These are phyloP conservation scores for Vicia faba DNA, from an alignment of 306 rosid species.

Conservation along the genomic window DNA sequence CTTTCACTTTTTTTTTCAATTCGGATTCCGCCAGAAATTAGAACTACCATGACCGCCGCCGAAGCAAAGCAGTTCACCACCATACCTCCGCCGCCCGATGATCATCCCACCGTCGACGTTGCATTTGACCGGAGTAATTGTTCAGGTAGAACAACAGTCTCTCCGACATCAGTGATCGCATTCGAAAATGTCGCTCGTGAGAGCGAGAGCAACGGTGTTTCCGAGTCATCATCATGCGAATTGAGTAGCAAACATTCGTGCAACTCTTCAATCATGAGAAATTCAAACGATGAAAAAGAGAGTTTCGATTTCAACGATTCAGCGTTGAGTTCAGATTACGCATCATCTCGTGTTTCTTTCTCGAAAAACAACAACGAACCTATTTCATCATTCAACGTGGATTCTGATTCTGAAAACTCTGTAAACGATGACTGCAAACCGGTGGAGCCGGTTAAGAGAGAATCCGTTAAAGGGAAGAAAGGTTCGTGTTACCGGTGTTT, in stretches of 20 bases:
- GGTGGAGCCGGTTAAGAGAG: slow-evolving; percentile 54
- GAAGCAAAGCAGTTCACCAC: slow-evolving; percentile 61
- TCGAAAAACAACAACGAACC: slow-evolving; percentile 34
- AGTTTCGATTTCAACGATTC: slow-evolving; percentile 70
- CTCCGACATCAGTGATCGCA: slow-evolving; percentile 80
- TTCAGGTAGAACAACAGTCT: slow-evolving; percentile 60
- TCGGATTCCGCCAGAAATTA: slow-evolving; percentile 34
- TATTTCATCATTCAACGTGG: background rate
- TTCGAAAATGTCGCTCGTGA: slow-evolving; percentile 60
- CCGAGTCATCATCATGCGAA: slow-evolving; percentile 60
- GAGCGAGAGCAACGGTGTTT: slow-evolving; percentile 41
- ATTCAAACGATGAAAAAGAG: slow-evolving; percentile 55
- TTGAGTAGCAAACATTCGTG: slow-evolving; percentile 67
- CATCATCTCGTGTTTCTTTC: slow-evolving; percentile 54
- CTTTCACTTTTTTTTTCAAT: slow-evolving; percentile 27
- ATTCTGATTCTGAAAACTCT: slow-evolving; percentile 43
- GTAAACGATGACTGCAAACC: slow-evolving; percentile 47
- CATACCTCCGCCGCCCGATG: slow-evolving; percentile 71
- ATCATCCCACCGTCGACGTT: slow-evolving; percentile 69
- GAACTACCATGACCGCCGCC: slow-evolving; percentile 39
- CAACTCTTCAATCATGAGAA: slow-evolving; percentile 55
- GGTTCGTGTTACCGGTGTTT: slow-evolving; percentile 83
- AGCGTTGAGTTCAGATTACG: slow-evolving; percentile 69
- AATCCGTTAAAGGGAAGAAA: slow-evolving; percentile 65
- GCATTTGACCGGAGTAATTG: slow-evolving; percentile 57